These are phyloP conservation scores for Leccinellum rugosiceps DNA, from an alignment of 768 basidiomycete genomes.

Conservation along the genomic window DNA sequence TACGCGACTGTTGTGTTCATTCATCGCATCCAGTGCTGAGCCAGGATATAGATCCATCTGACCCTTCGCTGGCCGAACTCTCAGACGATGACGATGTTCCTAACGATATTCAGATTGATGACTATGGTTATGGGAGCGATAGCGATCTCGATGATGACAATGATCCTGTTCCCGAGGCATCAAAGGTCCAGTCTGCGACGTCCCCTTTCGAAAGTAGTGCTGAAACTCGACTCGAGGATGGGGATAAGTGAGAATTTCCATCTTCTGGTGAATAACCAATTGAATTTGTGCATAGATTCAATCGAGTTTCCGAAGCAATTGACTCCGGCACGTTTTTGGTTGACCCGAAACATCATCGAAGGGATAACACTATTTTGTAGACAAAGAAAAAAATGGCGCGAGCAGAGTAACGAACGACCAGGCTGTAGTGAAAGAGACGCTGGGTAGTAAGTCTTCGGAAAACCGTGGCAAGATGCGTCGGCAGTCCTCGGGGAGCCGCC, in stretches of 20 bases:
- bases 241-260: neutral
- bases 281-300: neutral
- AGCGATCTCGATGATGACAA: neutral
- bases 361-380: neutral
- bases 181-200: neutral
- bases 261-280: neutral
- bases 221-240: neutral
- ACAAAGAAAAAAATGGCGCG: neutral
- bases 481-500: neutral
- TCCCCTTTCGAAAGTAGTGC: neutral
- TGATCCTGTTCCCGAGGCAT: neutral
- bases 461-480: neutral
- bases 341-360: too few relatives aligned
- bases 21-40: neutral
- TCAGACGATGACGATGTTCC: neutral
- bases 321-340: neutral
- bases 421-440: neutral
- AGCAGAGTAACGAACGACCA: neutral
- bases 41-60: neutral
- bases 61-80: neutral
- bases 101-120: neutral
- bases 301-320: neutral
- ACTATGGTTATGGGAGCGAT: neutral
- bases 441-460: neutral
- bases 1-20: neutral